phyloP scores from a whole-genome alignment of 768 basidiomycete genomes.

The Chlorophyllum brunneum region DNA sequence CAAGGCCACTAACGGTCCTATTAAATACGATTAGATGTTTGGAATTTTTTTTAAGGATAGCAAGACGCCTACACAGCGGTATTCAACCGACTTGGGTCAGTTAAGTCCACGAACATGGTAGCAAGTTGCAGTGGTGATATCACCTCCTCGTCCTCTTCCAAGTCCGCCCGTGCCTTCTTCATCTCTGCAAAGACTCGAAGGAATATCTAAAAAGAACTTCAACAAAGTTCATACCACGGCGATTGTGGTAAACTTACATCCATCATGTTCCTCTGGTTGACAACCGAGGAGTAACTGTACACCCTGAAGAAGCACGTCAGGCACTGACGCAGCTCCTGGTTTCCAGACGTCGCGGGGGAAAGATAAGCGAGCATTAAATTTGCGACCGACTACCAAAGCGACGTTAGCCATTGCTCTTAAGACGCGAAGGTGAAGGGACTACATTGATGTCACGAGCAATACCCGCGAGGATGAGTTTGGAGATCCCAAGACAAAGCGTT shows the following conservation, averaged over 20 bases:
- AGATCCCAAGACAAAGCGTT: slow-evolving; percentile 75
- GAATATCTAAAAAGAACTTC: slow-evolving; percentile 51
- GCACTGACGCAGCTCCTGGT: slow-evolving; percentile 87
- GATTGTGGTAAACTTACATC: slow-evolving; percentile 26
- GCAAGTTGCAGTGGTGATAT: slow-evolving; percentile 69
- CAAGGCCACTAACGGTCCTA: slow-evolving; percentile 8
- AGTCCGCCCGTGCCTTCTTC: slow-evolving; percentile 50
- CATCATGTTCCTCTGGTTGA: slow-evolving; percentile 70
- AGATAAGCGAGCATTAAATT: slow-evolving; percentile 64
- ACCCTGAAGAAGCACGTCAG: slow-evolving; percentile 96
- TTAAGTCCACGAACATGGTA: slow-evolving; percentile 82
- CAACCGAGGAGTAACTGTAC: slow-evolving; percentile 81
- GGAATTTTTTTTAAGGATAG: not conserved
- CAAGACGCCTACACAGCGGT: slow-evolving; percentile 44
- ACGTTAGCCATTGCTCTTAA: not conserved
- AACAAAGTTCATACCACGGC: not conserved
- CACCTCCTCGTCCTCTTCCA: slow-evolving; percentile 74
- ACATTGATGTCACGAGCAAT: slow-evolving; percentile 79
- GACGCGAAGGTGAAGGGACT: slow-evolving; percentile 12
- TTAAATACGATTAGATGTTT: not conserved
- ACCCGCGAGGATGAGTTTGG: slow-evolving; percentile 86
- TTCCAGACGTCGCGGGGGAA: slow-evolving; percentile 79
- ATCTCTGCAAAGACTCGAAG: slow-evolving; percentile 65
- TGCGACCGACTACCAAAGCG: slow-evolving; percentile 29
- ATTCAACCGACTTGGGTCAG: slow-evolving; percentile 50